Evolutionary conservation across 352 stramenopile genomes (phyloP), one percentile per base, ranked within the genome.

Genomic region (Globisporangium uncinulatum): DNA sequence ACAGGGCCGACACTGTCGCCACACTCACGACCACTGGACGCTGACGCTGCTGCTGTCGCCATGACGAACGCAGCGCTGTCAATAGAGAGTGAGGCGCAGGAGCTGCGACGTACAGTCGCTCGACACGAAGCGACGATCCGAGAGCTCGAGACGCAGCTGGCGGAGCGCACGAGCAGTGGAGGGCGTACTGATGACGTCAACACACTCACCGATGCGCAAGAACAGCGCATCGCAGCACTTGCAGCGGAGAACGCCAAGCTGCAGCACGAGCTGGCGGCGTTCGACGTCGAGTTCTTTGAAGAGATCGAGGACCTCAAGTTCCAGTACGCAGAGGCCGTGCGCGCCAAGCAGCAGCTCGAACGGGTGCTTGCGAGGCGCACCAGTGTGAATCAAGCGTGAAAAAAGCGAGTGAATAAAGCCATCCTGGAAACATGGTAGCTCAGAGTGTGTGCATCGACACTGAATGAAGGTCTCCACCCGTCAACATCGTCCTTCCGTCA

Each of bases 301-400:
- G 92, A 98, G 54, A 97, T 98, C 55, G 93, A 98, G 69, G 92
- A 98, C 56, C 83, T 98, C 53, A 98, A 98, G 70, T 97, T 93
- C 77, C 92, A 96, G 59, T 97, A 98, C 62, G 75, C 86, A 4
- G 79, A 97, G 66, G 88, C 90, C 15, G 58, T 93, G 10, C 71
- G 87, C 10, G 82, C 94, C 43, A 92, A 92, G 57, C 80, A 82
- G 29, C 63, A 70, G 53, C 66, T 93, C 0, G 79, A 91, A 51
- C 69, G 61, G 36, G 54, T 54, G 31, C 14, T 42, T 20, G 24
- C 6, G 34, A 13, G 29, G 47, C 15, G 7, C 24, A 24, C 41
- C 19, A 6, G 19, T 45, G 39, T 29, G 24, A 4, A 29, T 29
- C 24, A 29, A 29, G 24, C 24, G 24, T 29, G 24, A 29, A 1